These are phyloP conservation scores for Cudoniella acicularis DNA, from an alignment of 495 filamentous ascomycete genomes.

Conservation along the genomic window DNA sequence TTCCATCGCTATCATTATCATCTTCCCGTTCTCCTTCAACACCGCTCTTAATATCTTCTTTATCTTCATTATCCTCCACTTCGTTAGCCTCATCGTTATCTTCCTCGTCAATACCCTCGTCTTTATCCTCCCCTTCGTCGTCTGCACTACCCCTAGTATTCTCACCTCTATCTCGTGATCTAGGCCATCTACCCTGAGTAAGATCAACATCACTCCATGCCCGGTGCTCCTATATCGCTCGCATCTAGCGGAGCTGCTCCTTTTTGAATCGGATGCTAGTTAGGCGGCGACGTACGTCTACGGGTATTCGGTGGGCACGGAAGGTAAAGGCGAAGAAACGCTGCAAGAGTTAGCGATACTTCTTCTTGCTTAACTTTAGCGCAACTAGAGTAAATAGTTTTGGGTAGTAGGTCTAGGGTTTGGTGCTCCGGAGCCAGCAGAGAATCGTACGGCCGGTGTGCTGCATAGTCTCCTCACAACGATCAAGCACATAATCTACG, in stretches of 20 bases:
- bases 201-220: background rate
- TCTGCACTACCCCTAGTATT: background rate
- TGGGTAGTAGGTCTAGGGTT: background rate
- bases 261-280: conserved; percentile 2
- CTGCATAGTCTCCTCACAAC: conserved; percentile 7
- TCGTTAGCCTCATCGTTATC: background rate
- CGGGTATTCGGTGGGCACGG: background rate
- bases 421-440: conserved; percentile 5
- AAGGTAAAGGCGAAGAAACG: background rate
- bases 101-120: background rate
- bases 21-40: background rate
- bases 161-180: conserved; percentile 1
- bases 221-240: background rate
- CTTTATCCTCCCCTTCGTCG: background rate
- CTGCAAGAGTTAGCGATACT: background rate
- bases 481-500: conserved; percentile 1
- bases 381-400: conserved; percentile 1
- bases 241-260: background rate
- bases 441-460: conserved; percentile 3
- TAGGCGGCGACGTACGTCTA: background rate
- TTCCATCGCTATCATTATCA: conserved; percentile 1
- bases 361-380: conserved; percentile 2
- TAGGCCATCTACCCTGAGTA: background rate
- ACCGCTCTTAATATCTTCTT: background rate
- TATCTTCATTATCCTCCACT: background rate